These are phyloP conservation scores for Castanea sativa DNA, from an alignment of 306 rosid genomes.

Conservation along the genomic window DNA sequence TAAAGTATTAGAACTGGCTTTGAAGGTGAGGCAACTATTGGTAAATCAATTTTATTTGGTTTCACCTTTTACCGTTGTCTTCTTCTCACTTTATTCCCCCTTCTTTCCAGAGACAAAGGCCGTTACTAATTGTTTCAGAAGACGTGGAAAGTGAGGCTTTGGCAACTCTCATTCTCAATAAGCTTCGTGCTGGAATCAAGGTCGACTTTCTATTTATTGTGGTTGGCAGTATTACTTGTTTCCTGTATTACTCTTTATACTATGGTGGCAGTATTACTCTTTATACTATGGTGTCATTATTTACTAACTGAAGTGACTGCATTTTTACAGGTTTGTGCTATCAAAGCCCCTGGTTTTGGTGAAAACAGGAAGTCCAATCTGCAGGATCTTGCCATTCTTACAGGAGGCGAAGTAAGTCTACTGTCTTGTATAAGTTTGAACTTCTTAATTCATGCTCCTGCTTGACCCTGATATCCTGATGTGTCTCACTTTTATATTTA, in stretches of 20 bases:
- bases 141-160: slow-evolving; percentile 93
- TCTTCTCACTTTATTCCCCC: background rate
- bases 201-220: slow-evolving; percentile 27
- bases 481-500: slow-evolving; percentile 16
- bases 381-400: slow-evolving; percentile 89
- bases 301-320: slow-evolving; percentile 10
- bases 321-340: slow-evolving; percentile 73
- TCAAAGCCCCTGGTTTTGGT: slow-evolving; percentile 95
- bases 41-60: background rate
- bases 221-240: background rate
- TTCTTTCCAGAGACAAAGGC: slow-evolving; percentile 68
- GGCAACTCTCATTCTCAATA: slow-evolving; percentile 81
- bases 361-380: slow-evolving; percentile 78
- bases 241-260: background rate
- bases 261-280: background rate
- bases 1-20: slow-evolving; percentile 84
- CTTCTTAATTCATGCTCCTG: background rate
- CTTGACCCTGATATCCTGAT: background rate
- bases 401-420: slow-evolving; percentile 75
- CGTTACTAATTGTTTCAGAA: slow-evolving; percentile 79
- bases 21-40: slow-evolving; percentile 51
- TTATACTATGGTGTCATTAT: background rate
- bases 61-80: background rate
- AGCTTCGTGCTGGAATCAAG: slow-evolving; percentile 99
- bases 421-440: slow-evolving; percentile 3